Evolutionary conservation across 148 eudicot genomes (phyloP).

Genomic region (Silene uniflora): DNA sequence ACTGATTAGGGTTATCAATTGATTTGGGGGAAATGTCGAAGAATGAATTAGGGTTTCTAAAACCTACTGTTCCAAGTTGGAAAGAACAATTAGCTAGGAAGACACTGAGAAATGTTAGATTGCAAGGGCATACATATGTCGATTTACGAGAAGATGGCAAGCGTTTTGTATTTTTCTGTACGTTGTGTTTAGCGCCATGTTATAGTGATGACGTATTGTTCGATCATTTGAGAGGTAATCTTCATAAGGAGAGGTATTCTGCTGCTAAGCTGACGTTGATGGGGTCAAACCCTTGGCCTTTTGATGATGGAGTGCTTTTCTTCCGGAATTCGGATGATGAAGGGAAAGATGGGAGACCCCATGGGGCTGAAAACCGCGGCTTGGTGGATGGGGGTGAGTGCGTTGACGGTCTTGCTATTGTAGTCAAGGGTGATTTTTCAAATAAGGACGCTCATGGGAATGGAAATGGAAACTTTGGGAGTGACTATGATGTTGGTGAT

Average conservation of each 20-base stretch:
- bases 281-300: slow-evolving; percentile 84
- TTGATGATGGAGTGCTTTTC: slow-evolving; percentile 80
- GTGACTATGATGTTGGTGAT: slow-evolving; percentile 19
- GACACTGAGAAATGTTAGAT: slow-evolving; percentile 54
- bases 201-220: slow-evolving; percentile 58
- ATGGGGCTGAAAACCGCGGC: slow-evolving; percentile 18
- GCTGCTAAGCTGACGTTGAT: slow-evolving; percentile 71
- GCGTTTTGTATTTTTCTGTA: slow-evolving; percentile 68
- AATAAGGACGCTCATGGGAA: slow-evolving; percentile 5
- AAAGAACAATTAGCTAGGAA: slow-evolving; percentile 60
- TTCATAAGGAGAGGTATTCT: slow-evolving; percentile 47
- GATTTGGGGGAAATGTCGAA: slow-evolving; percentile 45
- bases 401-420: slow-evolving; percentile 49
- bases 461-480: slow-evolving; percentile 20
- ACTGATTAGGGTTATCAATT: slow-evolving; percentile 11
- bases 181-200: slow-evolving; percentile 75
- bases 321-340: slow-evolving; percentile 40
- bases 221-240: slow-evolving; percentile 76
- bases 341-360: slow-evolving; percentile 20
- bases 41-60: slow-evolving; percentile 59
- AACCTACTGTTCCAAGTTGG: slow-evolving; percentile 38
- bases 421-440: slow-evolving; percentile 28
- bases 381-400: slow-evolving; percentile 22
- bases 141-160: slow-evolving; percentile 88
- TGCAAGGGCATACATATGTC: slow-evolving; percentile 76